phyloP scores from a whole-genome alignment of 78 protist genomes.

The Protostelium mycophagum region DNA sequence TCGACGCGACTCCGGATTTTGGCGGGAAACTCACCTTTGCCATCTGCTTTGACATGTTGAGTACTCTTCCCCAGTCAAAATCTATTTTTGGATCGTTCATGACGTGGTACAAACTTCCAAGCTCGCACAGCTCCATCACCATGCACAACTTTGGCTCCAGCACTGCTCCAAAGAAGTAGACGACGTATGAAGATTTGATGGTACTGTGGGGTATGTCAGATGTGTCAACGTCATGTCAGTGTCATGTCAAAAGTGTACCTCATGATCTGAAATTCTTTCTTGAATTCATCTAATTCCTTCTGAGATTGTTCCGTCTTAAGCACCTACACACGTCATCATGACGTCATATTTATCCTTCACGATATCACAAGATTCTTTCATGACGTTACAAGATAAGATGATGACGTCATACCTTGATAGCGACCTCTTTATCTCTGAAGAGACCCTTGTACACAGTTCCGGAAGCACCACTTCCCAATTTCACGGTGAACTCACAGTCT shows the following conservation, averaged over 20 bases:
- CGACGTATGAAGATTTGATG: conserved; percentile 48
- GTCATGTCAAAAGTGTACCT: conserved; percentile 20
- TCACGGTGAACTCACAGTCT: conserved; percentile 54
- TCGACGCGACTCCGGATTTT: not conserved
- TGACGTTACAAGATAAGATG: too few species aligned
- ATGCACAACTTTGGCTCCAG: conserved; percentile 63
- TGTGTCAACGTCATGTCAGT: not conserved
- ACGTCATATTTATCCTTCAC: not conserved
- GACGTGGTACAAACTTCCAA: conserved; percentile 61
- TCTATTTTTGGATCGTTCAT: conserved; percentile 33
- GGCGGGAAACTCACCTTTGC: too few species aligned
- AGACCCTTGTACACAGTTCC: conserved; percentile 67
- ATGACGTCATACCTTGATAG: conserved; percentile 55
- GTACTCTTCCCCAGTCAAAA: conserved; percentile 47
- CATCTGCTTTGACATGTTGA: conserved; percentile 41
- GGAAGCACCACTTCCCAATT: conserved; percentile 50
- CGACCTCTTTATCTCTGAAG: conserved; percentile 51
- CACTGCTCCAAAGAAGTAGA: conserved; percentile 64
- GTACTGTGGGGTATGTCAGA: conserved; percentile 18
- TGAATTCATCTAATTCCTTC: conserved; percentile 59
- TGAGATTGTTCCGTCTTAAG: conserved; percentile 21
- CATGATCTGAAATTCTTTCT: conserved; percentile 75
- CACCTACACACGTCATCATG: not conserved
- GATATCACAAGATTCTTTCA: too few species aligned
- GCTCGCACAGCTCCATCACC: conserved; percentile 66